Evolutionary conservation across 1,139 yeast genomes (phyloP).

Genomic region (Yamadazyma dendronema): DNA sequence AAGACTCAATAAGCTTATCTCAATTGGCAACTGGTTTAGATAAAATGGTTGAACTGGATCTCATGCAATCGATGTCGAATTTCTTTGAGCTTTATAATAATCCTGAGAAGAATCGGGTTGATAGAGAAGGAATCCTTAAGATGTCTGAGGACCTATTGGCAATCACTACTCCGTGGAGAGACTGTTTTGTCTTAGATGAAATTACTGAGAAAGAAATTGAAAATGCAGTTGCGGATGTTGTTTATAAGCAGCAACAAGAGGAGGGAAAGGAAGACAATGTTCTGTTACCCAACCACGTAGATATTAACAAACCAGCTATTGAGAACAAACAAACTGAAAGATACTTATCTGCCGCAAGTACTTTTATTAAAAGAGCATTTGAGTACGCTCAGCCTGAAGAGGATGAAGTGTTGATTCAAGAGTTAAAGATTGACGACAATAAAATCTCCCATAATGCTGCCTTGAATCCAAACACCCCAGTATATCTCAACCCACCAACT

Average conservation of each 20-base stretch:
- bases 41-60: constrained; percentile 64
- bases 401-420: constrained; percentile 45
- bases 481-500: constrained; percentile 76
- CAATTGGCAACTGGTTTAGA: constrained; percentile 76
- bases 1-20: constrained; percentile 56
- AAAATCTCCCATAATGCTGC: constrained; percentile 65
- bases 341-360: constrained; percentile 83
- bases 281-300: constrained; percentile 55
- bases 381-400: constrained; percentile 79
- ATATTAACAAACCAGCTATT: constrained; percentile 60
- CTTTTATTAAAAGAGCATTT: constrained; percentile 82
- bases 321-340: constrained; percentile 74
- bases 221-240: constrained; percentile 60
- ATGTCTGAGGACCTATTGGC: constrained; percentile 84
- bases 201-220: constrained; percentile 63
- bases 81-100: constrained; percentile 75
- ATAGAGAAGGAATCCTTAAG: constrained; percentile 75
- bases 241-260: constrained; percentile 33
- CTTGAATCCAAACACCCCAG: constrained; percentile 75
- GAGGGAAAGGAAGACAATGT: constrained; percentile 22
- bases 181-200: constrained; percentile 58
- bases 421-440: constrained; percentile 40
- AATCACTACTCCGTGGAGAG: constrained; percentile 81
- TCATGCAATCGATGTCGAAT: constrained; percentile 75
- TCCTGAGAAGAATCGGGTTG: constrained; percentile 57